Conservation (phyloP, 805 yeast species). For the Scheffersomyces ergatensis region DNA sequence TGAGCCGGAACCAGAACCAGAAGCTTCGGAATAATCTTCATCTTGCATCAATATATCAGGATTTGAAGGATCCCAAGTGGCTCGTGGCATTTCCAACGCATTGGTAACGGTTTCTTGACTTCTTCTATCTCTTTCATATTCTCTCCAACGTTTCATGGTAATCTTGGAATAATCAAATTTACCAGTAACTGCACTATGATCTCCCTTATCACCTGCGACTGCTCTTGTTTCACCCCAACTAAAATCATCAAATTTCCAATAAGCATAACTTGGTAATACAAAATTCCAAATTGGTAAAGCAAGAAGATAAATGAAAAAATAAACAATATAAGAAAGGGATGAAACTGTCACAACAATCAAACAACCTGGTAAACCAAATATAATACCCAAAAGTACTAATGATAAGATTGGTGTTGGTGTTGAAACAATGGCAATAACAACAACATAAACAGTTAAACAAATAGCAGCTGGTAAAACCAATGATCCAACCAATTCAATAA, state of each 20-base stretch:
- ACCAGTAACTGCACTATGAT: conserved; percentile 71
- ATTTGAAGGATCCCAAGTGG: conserved; percentile 46
- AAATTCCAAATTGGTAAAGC: conserved; percentile 96
- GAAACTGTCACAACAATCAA: conserved; percentile 81
- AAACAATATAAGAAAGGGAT: conserved; percentile 64
- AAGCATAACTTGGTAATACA: conserved; percentile 80
- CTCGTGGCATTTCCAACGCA: conserved; percentile 33
- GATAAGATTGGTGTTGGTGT: conserved; percentile 78
- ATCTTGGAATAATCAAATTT: conserved; percentile 89
- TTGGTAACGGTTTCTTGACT: conserved; percentile 17
- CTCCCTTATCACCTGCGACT: conserved; percentile 63
- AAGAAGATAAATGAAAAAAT: conserved; percentile 74
- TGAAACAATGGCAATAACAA: conserved; percentile 65
- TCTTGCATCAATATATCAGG: conserved; percentile 17
- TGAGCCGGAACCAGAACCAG: too few species aligned
- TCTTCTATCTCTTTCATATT: conserved; percentile 73
- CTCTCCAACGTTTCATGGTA: conserved; percentile 92
- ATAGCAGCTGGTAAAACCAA: conserved; percentile 87
- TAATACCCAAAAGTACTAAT: conserved; percentile 68
- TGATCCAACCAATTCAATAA: conserved; percentile 82
- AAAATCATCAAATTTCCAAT: conserved; percentile 94
- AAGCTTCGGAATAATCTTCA: conserved; percentile 23
- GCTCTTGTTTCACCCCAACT: conserved; percentile 95
- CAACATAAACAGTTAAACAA: conserved; percentile 75
- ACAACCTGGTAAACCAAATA: conserved; percentile 83